A percentile compares a stretch with the other conserved stretches of the same genome.
Conservation (phyloP, 768 basidiomycete species). For the Podaxis sp. region DNA sequence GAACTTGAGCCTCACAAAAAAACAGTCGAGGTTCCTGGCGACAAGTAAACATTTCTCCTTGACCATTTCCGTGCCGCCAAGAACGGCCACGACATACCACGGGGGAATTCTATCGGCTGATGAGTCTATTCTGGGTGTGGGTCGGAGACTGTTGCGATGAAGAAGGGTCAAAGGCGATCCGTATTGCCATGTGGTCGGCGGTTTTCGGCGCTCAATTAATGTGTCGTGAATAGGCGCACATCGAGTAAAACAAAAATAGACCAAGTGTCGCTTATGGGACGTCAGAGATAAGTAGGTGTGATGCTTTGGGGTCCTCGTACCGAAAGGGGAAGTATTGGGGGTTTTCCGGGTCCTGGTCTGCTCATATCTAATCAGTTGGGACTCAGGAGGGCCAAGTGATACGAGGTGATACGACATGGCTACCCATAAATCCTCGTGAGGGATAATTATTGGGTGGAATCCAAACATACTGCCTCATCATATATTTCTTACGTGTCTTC, state of each 20-base stretch:
- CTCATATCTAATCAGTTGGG: not conserved
- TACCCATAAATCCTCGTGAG: not conserved
- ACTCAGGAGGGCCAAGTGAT: not conserved
- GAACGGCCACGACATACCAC: too few relatives aligned
- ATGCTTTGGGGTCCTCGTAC: not conserved
- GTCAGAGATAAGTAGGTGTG: not conserved
- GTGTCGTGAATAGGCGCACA: not conserved
- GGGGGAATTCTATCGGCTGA: too few relatives aligned
- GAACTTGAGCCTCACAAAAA: too few relatives aligned
- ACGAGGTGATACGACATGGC: not conserved
- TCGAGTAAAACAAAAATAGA: not conserved
- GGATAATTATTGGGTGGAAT: not conserved
- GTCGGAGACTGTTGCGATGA: too few relatives aligned
- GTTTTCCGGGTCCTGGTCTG: not conserved
- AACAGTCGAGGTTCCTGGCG: too few relatives aligned
- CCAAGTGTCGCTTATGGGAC: not conserved
- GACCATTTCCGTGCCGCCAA: too few relatives aligned
- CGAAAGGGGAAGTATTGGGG: not conserved
- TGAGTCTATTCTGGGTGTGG: too few relatives aligned
- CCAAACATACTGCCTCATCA: not conserved
- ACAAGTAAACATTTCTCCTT: too few relatives aligned
- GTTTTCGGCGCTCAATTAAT: too few relatives aligned
- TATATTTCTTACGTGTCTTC: not conserved
- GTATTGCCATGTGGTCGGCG: too few relatives aligned
- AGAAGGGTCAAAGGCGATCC: too few relatives aligned